Evolutionary conservation across 2,329 filamentous ascomycete genomes (phyloP), one percentile per base, ranked within the genome.

Genomic region (Talaromyces atroroseus): DNA sequence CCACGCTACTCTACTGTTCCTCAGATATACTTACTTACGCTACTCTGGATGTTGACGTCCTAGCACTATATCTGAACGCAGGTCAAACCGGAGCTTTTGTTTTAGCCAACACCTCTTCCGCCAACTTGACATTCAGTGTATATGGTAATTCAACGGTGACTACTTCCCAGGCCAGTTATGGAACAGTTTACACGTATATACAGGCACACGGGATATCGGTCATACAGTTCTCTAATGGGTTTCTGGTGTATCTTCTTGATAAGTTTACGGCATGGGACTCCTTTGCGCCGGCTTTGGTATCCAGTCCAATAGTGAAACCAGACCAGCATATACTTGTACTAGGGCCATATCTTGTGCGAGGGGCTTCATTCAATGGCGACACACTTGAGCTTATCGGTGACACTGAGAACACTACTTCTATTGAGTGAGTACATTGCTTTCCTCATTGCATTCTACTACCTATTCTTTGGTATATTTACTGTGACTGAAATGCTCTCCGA

Each of bases 241-340:
- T 79, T 2, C 58, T 82, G 1, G 68, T 79, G 3, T 81, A 82
- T 55, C 70, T 84, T 5, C 71, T 84, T 3, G 80, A 83, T 45
- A 73, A 77, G 21, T 65, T 74, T 11, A 76, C 80, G 0, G 82
- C 80, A 1, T 84, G 79, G 76, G 78, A 76, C 5, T 81, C 84
- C 64, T 84, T 79, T 70, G 80, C 80, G 1, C 76, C 80, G 3
- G 62, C 79, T 2, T 77, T 76, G 8, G 76, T 76, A 0, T 63
- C 62, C 1, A 70, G 78, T 54, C 80, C 80, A 0, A 67, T 70
- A 42, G 74, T 80, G 18, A 65, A 67, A 1, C 71, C 78, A 0
- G 62, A 75, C 50, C 65, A 81, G 59, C 79, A 82, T 36, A 71
- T 78, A 16, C 68, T 78, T 42, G 73, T 77, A 20, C 61, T 74